Conservation (phyloP, 768 basidiomycete genomes). For the Calocybe gangraenosa region DNA sequence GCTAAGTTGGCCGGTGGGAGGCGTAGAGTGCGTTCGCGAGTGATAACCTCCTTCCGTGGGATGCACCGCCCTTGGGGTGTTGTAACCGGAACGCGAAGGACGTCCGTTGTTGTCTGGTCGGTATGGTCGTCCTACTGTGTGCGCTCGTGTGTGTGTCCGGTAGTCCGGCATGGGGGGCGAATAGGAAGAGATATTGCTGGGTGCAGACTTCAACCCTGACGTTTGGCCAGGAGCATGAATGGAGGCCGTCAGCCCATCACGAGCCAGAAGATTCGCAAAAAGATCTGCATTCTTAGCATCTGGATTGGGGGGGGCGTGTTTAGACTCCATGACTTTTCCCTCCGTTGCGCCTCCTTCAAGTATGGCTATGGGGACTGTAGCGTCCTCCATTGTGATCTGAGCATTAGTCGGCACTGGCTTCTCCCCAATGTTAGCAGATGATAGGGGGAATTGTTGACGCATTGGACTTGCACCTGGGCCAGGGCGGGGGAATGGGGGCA, state of each 20-base stretch:
- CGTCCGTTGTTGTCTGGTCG: slow-evolving; percentile 26
- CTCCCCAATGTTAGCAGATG: background rate
- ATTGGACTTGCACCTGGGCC: slow-evolving; percentile 6
- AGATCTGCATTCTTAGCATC: slow-evolving; percentile 7
- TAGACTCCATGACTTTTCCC: slow-evolving; percentile 10
- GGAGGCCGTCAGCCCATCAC: slow-evolving; percentile 41
- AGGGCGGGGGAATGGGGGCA: slow-evolving; percentile 4
- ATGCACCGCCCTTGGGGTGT: slow-evolving; percentile 38
- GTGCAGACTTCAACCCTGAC: slow-evolving; percentile 36
- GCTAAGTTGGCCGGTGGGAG: slow-evolving; percentile 35
- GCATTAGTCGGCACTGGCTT: background rate
- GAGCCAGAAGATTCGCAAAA: slow-evolving; percentile 10
- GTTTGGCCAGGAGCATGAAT: slow-evolving; percentile 45
- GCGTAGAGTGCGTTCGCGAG: slow-evolving; percentile 64
- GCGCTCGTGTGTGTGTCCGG: slow-evolving; percentile 49
- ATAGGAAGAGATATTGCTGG: slow-evolving; percentile 30
- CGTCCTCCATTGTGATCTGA: background rate
- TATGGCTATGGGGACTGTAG: background rate
- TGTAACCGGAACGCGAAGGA: slow-evolving; percentile 38
- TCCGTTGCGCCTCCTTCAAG: background rate
- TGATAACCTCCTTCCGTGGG: slow-evolving; percentile 31
- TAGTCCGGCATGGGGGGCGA: slow-evolving; percentile 23
- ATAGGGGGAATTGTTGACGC: slow-evolving; percentile 5
- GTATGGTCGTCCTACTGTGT: slow-evolving; percentile 47
- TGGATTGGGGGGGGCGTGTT: slow-evolving; percentile 15